phyloP scores from a whole-genome alignment of 2,329 filamentous ascomycete species.

The Alternaria arbusti region DNA sequence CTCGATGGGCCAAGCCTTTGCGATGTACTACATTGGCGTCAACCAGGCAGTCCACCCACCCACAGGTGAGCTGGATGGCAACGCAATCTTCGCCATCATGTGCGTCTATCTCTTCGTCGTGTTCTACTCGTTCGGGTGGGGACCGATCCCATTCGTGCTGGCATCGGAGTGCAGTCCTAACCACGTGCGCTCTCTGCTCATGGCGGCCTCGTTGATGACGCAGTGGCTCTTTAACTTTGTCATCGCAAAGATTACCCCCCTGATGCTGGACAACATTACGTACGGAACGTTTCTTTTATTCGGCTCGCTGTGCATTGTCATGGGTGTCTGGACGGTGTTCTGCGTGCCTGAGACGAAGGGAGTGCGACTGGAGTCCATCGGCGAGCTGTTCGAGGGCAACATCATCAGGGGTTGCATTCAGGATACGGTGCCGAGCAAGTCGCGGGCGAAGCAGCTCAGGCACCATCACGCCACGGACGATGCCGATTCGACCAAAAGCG shows the following conservation, averaged over 20 bases:
- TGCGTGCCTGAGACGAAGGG: constrained; percentile 54
- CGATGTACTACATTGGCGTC: constrained; percentile 48
- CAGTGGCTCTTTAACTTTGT: constrained; percentile 51
- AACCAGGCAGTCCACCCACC: constrained; percentile 46
- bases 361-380: constrained; percentile 52
- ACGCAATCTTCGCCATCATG: constrained; percentile 56
- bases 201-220: constrained; percentile 54
- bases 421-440: constrained; percentile 48
- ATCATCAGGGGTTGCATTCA: constrained; percentile 50
- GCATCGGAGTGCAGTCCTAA: constrained; percentile 51
- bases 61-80: constrained; percentile 43
- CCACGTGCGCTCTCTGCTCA: constrained; percentile 51
- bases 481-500: constrained; percentile 31
- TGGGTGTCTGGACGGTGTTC: constrained; percentile 52
- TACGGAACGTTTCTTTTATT: constrained; percentile 55
- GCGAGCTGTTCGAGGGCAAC: constrained; percentile 51
- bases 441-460: constrained; percentile 47
- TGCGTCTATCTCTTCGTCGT: constrained; percentile 59
- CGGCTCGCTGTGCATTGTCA: constrained; percentile 50
- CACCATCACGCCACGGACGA: constrained; percentile 39
- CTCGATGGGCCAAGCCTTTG: constrained; percentile 52
- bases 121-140: constrained; percentile 57
- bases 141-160: constrained; percentile 55
- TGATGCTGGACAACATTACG: constrained; percentile 53
- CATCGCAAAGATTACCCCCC: constrained; percentile 48